Percentiles rank a stretch among this genome's conserved stretches.
phyloP scores from a whole-genome alignment of 2,329 filamentous ascomycete genomes.

The Cytospora chrysosperma region DNA sequence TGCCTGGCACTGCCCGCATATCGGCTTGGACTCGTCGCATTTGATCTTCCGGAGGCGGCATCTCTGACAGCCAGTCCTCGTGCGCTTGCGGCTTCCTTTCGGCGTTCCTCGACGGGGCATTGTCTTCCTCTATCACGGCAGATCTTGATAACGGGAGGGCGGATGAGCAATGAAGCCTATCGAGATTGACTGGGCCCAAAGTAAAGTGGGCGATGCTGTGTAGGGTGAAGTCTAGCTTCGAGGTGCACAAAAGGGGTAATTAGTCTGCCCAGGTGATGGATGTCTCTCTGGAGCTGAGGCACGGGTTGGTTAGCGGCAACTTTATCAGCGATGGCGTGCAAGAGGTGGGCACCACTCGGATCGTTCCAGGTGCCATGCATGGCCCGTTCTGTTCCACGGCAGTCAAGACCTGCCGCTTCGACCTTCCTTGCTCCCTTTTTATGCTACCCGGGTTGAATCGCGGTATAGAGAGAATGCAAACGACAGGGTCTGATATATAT shows the following conservation, averaged over 20 bases:
- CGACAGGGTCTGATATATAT: background rate
- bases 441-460: background rate
- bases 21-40: constrained; percentile 20
- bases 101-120: constrained; percentile 1
- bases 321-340: background rate
- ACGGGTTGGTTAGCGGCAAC: background rate
- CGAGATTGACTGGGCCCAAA: background rate
- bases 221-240: no score
- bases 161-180: no score
- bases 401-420: background rate
- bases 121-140: background rate
- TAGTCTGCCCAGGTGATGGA: background rate
- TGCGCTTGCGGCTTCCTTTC: background rate
- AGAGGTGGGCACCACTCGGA: background rate
- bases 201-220: background rate
- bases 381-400: background rate
- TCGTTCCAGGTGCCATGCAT: background rate
- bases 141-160: background rate
- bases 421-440: background rate
- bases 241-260: background rate
- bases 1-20: constrained; percentile 16
- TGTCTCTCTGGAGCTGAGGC: no score
- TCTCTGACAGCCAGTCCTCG: constrained; percentile 16
- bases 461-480: background rate
- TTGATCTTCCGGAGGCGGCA: constrained; percentile 20